Evolutionary conservation across 306 rosid species (phyloP).

Genomic region (Oemleria cerasiformis): DNA sequence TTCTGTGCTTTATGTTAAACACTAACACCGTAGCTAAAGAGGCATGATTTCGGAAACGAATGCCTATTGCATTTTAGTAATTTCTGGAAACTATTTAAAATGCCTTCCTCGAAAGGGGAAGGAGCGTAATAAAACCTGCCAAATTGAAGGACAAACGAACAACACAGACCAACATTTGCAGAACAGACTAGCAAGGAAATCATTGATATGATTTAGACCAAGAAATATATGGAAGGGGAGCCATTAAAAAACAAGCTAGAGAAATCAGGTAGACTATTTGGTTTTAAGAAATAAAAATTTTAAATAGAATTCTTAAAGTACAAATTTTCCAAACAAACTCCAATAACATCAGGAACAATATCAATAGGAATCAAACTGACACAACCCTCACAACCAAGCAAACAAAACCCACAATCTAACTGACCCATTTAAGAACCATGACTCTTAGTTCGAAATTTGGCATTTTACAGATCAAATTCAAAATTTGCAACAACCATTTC

Average conservation of each 20-base stretch:
- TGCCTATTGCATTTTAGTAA: background rate
- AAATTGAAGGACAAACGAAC: background rate
- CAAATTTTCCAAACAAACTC: background rate
- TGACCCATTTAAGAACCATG: background rate
- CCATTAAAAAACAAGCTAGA: background rate
- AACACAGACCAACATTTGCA: background rate
- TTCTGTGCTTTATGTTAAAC: background rate
- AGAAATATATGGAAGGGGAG: background rate
- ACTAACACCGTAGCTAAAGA: background rate
- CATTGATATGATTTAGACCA: background rate
- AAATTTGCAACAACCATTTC: background rate
- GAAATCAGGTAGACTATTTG: background rate
- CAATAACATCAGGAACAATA: background rate
- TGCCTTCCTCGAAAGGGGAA: background rate
- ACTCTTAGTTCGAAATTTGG: constrained; percentile 2
- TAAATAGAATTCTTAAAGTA: background rate
- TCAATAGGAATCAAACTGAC: constrained; percentile 3
- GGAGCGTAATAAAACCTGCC: background rate
- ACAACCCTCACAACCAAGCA: background rate
- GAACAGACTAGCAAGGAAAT: background rate
- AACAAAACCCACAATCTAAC: background rate
- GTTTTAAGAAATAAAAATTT: background rate
- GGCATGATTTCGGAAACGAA: background rate
- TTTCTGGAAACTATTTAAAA: background rate
- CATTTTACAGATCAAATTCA: background rate